Evolutionary conservation across 352 stramenopile species (phyloP), one percentile per base, ranked within the genome.

Genomic region (Thalassiosira mediterranea): DNA sequence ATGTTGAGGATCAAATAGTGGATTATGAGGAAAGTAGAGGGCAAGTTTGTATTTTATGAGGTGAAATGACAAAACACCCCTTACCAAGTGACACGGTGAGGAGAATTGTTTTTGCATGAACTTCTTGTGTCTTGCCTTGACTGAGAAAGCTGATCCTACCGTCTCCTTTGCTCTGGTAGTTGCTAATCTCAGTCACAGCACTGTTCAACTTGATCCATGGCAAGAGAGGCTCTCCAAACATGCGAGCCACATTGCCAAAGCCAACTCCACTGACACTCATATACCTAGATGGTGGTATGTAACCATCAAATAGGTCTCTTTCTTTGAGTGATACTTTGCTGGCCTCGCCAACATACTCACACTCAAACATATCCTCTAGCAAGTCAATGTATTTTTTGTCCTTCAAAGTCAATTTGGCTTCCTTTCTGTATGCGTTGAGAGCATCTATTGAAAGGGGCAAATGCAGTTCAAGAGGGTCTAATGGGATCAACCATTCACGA

Each of bases 41-140:
- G n/a, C n/a, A n/a, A n/a, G n/a, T n/a, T n/a, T n/a, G n/a, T n/a
- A n/a, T n/a, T n/a, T n/a, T n/a, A n/a, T n/a, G n/a, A n/a, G n/a
- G n/a, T n/a, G n/a, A n/a, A n/a, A n/a, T n/a, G n/a, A n/a, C n/a
- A n/a, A n/a, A n/a, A n/a, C n/a, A n/a, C n/a, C n/a, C n/a, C n/a
- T n/a, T n/a, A n/a, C 87, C 89, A 48, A 94, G 59, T 15, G 89
- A 84, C n/a, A 90, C 63, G 25, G 88, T 94, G 10, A 87, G 52
- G 0, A 94, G 48, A 4, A 90, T 54, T 25, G 59, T 90, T 48
- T 88, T 85, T 0, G 77, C 80, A 17, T 56, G 44, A 10, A 88
- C 28, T 13, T 15, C 37, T 25, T 13, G 13, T 3, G 25, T 48
- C n/a, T 10, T 28, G 17, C 59, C 71, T 49, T 67, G n/a, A 3